Percentiles rank a stretch among this genome's conserved stretches.
phyloP scores from a whole-genome alignment of 2,329 filamentous ascomycete species.

The Neopestalotiopsis clavispora region DNA sequence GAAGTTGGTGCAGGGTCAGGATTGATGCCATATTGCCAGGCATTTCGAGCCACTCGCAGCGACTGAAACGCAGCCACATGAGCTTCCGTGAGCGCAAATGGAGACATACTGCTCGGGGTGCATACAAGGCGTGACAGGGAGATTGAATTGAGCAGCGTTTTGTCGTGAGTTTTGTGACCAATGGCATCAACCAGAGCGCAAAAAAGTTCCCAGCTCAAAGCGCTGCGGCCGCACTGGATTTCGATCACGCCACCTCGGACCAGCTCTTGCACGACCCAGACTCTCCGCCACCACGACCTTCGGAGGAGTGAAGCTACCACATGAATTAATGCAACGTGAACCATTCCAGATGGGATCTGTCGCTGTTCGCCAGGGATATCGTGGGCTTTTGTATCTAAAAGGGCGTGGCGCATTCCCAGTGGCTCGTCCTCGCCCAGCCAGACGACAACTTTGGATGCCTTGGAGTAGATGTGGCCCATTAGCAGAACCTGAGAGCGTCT shows the following conservation, averaged over 20 bases:
- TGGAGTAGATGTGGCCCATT: slow-evolving; percentile 3
- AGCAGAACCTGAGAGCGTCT: not conserved
- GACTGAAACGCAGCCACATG: not conserved
- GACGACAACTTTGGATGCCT: not conserved
- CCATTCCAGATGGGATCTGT: not conserved
- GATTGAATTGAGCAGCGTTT: not conserved
- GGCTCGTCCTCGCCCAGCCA: not conserved
- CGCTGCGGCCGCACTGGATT: not conserved
- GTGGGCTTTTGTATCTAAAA: not conserved
- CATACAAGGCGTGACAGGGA: not conserved
- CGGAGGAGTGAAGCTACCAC: not conserved
- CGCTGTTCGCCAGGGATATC: not conserved
- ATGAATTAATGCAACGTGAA: not conserved
- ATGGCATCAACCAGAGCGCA: not conserved
- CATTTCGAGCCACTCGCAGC: not conserved
- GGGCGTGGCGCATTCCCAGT: not conserved
- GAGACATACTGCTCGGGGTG: not conserved
- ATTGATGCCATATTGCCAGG: not conserved
- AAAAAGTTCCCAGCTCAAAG: slow-evolving; percentile 1
- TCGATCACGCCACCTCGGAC: slow-evolving; percentile 7
- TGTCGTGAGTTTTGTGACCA: not conserved
- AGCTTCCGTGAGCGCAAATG: not conserved
- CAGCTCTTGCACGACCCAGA: slow-evolving; percentile 22
- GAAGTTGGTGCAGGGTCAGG: too few species aligned
- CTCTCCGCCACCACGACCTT: slow-evolving; percentile 6